These are phyloP conservation scores for Aspergillus niger DNA, from an alignment of 2,329 filamentous ascomycete genomes.

Conservation along the genomic window DNA sequence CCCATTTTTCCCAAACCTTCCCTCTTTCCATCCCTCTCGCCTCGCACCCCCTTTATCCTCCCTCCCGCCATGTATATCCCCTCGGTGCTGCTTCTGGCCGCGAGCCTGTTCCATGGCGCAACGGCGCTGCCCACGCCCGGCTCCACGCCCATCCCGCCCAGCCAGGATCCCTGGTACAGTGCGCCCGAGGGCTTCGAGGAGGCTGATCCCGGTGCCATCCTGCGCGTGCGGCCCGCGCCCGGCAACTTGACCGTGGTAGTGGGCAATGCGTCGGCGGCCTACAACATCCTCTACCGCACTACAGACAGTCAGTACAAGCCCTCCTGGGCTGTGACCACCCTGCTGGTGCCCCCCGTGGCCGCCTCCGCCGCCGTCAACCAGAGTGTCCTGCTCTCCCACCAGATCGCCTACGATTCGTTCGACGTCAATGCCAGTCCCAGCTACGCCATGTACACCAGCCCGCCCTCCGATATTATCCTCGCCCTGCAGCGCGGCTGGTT, in stretches of 20 bases:
- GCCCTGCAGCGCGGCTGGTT: conserved; percentile 49
- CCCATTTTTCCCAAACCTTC: neutral
- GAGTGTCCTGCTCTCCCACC: conserved; percentile 41
- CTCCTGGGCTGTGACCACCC: conserved; percentile 36
- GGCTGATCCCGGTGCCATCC: conserved; percentile 15
- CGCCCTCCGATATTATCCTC: conserved; percentile 35
- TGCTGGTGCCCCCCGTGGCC: conserved; percentile 35
- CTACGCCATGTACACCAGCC: conserved; percentile 22
- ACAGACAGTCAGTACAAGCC: conserved; percentile 21
- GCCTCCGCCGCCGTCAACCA: conserved; percentile 16
- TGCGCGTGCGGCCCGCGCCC: conserved; percentile 19
- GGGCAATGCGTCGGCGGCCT: conserved; percentile 13
- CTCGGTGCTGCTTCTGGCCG: conserved; percentile 6
- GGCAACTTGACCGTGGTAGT: conserved; percentile 17
- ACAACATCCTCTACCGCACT: conserved; percentile 24
- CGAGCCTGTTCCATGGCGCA: conserved; percentile 4
- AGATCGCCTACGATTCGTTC: conserved; percentile 34
- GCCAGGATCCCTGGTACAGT: conserved; percentile 21
- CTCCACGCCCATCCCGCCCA: conserved; percentile 7
- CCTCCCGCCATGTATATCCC: conserved; percentile 1
- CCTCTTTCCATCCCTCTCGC: neutral
- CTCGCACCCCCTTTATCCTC: neutral
- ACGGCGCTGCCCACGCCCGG: conserved; percentile 3
- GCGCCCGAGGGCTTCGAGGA: conserved; percentile 19
- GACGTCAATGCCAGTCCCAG: conserved; percentile 25